Conservation (phyloP, 208 protist genomes). For the Crithidia fasciculata region DNA sequence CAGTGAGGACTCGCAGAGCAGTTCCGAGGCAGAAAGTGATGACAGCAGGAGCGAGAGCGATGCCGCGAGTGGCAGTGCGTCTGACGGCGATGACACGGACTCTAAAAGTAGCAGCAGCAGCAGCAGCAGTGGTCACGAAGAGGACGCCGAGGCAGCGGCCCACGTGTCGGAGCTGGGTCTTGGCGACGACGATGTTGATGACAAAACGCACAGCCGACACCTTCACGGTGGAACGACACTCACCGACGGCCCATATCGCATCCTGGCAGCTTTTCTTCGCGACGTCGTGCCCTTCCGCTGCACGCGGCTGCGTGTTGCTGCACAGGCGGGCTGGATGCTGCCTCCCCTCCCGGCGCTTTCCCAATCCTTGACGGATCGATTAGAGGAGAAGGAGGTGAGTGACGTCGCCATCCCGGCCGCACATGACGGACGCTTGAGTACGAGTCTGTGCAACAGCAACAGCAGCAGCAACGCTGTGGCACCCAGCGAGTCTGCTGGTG, state of each 20-base stretch:
- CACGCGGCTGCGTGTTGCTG: constrained; percentile 44
- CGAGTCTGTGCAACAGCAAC: background rate
- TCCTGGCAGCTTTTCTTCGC: constrained; percentile 21
- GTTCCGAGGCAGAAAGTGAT: background rate
- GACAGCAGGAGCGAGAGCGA: background rate
- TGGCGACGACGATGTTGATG: background rate
- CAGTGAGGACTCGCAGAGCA: constrained; percentile 3
- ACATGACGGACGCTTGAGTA: too few species aligned
- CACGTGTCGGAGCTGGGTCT: too few species aligned
- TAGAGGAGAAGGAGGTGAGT: constrained; percentile 18
- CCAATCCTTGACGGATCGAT: constrained; percentile 16
- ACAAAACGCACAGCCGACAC: background rate
- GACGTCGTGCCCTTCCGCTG: constrained; percentile 39
- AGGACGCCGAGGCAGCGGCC: background rate
- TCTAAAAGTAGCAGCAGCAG: constrained; percentile 1
- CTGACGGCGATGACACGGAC: background rate
- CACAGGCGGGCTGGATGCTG: constrained; percentile 65
- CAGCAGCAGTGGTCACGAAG: background rate
- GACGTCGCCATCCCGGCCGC: background rate
- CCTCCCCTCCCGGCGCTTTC: constrained; percentile 37
- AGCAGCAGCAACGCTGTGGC: background rate
- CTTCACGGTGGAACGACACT: background rate
- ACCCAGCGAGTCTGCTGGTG: background rate
- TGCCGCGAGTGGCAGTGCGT: background rate
- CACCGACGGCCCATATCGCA: constrained; percentile 25